phyloP scores from a whole-genome alignment of 2,329 filamentous ascomycete species.

The Grosmannia serpens region DNA sequence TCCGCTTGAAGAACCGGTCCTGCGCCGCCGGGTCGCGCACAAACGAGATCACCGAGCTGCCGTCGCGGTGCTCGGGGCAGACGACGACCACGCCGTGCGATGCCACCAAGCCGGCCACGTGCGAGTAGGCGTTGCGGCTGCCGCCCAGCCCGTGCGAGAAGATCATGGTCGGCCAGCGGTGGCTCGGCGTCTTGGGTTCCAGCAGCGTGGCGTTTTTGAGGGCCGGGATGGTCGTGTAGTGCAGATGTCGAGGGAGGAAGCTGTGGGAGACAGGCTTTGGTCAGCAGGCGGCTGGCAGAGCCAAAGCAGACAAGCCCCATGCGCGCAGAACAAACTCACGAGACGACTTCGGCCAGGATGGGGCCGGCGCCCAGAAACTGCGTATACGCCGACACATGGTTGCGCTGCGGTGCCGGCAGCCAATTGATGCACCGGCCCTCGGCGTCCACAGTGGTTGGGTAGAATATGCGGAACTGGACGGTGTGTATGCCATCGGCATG shows the following conservation, averaged over 20 bases:
- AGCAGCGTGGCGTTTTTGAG: constrained; percentile 59
- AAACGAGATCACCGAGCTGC: constrained; percentile 63
- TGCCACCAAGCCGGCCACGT: constrained; percentile 65
- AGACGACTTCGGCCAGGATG: constrained; percentile 45
- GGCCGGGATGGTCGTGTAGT: constrained; percentile 63
- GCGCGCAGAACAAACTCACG: constrained; percentile 29
- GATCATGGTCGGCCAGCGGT: constrained; percentile 68
- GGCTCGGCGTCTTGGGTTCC: constrained; percentile 30
- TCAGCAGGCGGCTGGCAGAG: background rate
- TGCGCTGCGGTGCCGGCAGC: constrained; percentile 66
- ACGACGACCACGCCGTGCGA: constrained; percentile 73
- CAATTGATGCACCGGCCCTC: constrained; percentile 54
- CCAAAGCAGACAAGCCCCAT: background rate
- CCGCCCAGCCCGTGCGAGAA: constrained; percentile 83
- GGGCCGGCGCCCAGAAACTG: constrained; percentile 59
- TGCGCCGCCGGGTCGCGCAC: constrained; percentile 50
- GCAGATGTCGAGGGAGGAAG: constrained; percentile 57
- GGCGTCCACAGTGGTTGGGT: constrained; percentile 50
- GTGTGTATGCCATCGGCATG: constrained; percentile 52
- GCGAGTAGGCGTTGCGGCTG: constrained; percentile 74
- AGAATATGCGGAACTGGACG: constrained; percentile 72
- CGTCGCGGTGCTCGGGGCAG: constrained; percentile 74
- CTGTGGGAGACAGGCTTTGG: constrained; percentile 23
- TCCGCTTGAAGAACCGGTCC: constrained; percentile 22
- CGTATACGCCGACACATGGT: constrained; percentile 63